Evolutionary conservation across 1,284 basidiomycete species (phyloP), one percentile per base, ranked within the genome.

Genomic region (Moesziomyces aphidis): DNA sequence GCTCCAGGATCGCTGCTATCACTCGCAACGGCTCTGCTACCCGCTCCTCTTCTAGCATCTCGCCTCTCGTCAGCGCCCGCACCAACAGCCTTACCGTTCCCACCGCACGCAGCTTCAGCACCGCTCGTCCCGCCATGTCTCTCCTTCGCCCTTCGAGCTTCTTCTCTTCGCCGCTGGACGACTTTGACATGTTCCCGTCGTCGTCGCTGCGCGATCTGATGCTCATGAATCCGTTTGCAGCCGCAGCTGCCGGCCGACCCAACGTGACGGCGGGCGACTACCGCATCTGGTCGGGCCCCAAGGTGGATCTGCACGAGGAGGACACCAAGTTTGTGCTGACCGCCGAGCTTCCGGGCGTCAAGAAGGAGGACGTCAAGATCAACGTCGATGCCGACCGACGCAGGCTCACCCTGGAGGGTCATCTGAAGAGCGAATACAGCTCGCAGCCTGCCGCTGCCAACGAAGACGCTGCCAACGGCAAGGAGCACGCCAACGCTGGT

Each of bases 291-390:
- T 63, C 64, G 1, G 73, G 67, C 6, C 73, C 73, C 45, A 61
- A 64, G 39, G 69, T 75, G 47, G 77, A 76, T 42, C 49, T 78
- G 24, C 70, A 76, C 67, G 74, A 76, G 31, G 67, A 68, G 44
- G 58, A 59, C 23, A 66, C 64, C 51, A 52, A 49, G 51, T 76
- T 76, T 59, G 58, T 63, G 11, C 53, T 79, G 24, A 61, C 67
- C 7, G 74, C 72, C 54, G 77, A 79, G 36, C 61, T 79, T 22
- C 64, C 77, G 9, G 77, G 77, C 24, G 68, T 72, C 42, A 72
- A 73, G 59, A 75, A 73, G 60, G 75, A 79, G 50, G 72, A 79
- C 36, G 47, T 79, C 71, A 70, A 75, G 55, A 65, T 79, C 55
- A 61, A 63, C 4, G 59, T 75, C 5, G 77, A 77, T 34, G 68